phyloP scores from a whole-genome alignment of 345 rosid genomes.

The Boechera stricta region DNA sequence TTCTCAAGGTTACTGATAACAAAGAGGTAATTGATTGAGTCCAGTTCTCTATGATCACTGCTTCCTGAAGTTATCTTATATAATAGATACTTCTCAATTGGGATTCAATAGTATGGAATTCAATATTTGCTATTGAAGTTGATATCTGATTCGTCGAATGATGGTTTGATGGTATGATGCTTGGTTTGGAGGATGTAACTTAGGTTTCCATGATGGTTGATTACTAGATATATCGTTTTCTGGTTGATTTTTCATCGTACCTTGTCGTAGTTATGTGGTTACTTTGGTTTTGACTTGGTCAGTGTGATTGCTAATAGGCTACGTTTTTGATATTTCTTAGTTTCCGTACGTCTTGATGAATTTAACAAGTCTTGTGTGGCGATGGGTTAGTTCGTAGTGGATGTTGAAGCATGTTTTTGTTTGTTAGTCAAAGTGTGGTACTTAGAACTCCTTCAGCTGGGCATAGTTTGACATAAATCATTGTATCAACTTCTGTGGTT shows the following conservation, averaged over 20 bases:
- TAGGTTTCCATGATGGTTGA: slow-evolving; percentile 1
- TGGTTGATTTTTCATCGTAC: neutral
- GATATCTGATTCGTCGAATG: neutral
- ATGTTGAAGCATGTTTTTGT: slow-evolving; percentile 32
- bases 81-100: neutral
- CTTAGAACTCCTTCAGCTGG: neutral
- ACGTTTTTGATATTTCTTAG: neutral
- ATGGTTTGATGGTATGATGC: slow-evolving; percentile 19
- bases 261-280: neutral
- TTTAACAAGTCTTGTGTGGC: neutral
- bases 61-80: neutral
- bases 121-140: neutral
- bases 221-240: slow-evolving; percentile 7
- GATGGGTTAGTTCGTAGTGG: neutral
- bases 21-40: slow-evolving; percentile 61
- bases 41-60: neutral
- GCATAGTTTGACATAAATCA: neutral
- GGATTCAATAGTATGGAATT: neutral
- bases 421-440: neutral
- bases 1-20: slow-evolving; percentile 98
- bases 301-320: slow-evolving; percentile 17
- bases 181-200: slow-evolving; percentile 15
- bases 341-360: neutral
- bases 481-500: slow-evolving; percentile 11
- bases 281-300: slow-evolving; percentile 12